Conservation (phyloP, 208 protist genomes). For the Crithidia mellificae region DNA sequence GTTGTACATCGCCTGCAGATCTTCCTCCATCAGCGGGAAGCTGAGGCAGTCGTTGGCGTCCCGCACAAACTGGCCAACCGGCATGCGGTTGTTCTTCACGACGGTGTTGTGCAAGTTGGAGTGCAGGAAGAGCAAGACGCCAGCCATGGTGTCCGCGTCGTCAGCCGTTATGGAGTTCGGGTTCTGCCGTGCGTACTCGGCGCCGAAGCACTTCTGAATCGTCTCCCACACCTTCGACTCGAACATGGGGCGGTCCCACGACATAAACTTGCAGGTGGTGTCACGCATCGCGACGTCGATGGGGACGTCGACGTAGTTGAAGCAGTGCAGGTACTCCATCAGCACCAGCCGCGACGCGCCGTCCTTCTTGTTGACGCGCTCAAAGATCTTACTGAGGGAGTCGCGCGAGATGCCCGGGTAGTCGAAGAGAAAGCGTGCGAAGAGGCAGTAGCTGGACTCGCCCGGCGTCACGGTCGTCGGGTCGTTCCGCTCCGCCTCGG, state of each 20-base stretch:
- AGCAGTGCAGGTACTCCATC: constrained; percentile 73
- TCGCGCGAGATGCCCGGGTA: constrained; percentile 65
- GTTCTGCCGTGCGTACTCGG: constrained; percentile 82
- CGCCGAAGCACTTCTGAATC: constrained; percentile 77
- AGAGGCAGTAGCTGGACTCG: constrained; percentile 42
- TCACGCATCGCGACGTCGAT: constrained; percentile 86
- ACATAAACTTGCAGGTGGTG: constrained; percentile 88
- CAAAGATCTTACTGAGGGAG: constrained; percentile 75
- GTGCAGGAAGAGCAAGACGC: constrained; percentile 88
- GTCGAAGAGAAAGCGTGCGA: constrained; percentile 76
- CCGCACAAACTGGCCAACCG: constrained; percentile 57
- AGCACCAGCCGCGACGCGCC: constrained; percentile 59
- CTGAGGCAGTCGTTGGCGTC: constrained; percentile 76
- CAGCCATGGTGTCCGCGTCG: constrained; percentile 83
- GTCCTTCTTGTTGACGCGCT: constrained; percentile 62
- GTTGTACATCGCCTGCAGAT: constrained; percentile 76
- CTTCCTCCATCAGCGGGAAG: constrained; percentile 58
- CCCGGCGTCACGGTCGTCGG: constrained; percentile 13
- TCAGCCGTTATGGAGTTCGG: constrained; percentile 52
- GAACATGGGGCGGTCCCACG: constrained; percentile 87
- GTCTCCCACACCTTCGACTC: constrained; percentile 86
- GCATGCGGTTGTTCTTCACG: constrained; percentile 57
- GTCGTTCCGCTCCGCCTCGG: constrained; percentile 27
- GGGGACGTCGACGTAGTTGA: constrained; percentile 67
- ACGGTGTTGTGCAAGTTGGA: constrained; percentile 80